Conservation (phyloP, 129 eudicot species). For the Glebionis coronaria region DNA sequence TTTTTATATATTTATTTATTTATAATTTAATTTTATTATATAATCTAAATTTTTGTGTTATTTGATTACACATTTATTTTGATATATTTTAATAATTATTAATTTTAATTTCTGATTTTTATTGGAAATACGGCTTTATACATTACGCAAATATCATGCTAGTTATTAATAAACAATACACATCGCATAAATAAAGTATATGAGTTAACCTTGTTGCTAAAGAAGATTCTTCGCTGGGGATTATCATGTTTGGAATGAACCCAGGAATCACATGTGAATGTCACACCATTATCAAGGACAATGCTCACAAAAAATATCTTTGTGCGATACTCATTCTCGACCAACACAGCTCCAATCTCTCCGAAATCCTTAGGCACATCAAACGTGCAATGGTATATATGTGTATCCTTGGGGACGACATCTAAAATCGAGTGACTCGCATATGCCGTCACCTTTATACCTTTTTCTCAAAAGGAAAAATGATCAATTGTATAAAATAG, state of each 20-base stretch:
- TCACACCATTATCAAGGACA: conserved; percentile 34
- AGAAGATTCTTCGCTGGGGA: conserved; percentile 50
- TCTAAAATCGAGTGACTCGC: conserved; percentile 21
- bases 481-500: no score
- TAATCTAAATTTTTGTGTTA: no score
- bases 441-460: no score
- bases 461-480: no score
- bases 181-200: background rate
- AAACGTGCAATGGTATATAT: conserved; percentile 38
- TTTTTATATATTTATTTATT: no score
- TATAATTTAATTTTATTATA: no score
- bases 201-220: conserved; percentile 48
- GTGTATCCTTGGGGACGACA: background rate
- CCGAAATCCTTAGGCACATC: conserved; percentile 50
- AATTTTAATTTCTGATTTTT: no score
- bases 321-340: conserved; percentile 54
- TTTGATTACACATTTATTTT: no score
- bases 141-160: no score
- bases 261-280: conserved; percentile 54
- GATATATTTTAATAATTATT: no score
- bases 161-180: no score
- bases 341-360: conserved; percentile 50
- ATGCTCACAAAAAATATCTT: conserved; percentile 50
- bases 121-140: no score
- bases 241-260: conserved; percentile 45